These are phyloP conservation scores for Croton laevigatus DNA, from an alignment of 441 rosid species.

Conservation along the genomic window DNA sequence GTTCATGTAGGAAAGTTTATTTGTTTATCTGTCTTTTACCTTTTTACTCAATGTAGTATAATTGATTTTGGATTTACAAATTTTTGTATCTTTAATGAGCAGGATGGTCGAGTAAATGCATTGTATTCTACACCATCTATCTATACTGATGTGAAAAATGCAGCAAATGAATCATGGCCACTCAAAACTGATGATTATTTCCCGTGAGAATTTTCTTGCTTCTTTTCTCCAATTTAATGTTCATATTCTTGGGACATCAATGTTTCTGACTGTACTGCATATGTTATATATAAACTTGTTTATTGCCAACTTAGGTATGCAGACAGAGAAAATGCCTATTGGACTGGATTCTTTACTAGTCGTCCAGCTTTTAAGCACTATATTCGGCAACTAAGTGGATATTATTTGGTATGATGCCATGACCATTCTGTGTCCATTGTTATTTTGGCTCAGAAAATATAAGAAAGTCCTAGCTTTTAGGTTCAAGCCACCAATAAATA, in stretches of 20 bases:
- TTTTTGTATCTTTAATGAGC: slow-evolving; percentile 17
- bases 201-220: slow-evolving; percentile 53
- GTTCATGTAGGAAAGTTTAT: neutral
- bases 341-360: slow-evolving; percentile 93
- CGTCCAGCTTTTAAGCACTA: slow-evolving; percentile 80
- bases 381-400: slow-evolving; percentile 78
- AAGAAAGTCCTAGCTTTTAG: neutral
- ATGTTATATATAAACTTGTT: neutral
- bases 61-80: neutral
- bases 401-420: slow-evolving; percentile 70
- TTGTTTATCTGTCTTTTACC: neutral
- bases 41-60: neutral
- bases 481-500: neutral
- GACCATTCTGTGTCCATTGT: slow-evolving; percentile 9
- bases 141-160: slow-evolving; percentile 71
- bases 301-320: slow-evolving; percentile 56
- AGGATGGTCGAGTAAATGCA: slow-evolving; percentile 85
- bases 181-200: slow-evolving; percentile 77
- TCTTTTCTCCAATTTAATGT: slow-evolving; percentile 1
- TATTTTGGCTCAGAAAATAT: slow-evolving; percentile 4
- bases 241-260: neutral
- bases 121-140: slow-evolving; percentile 92
- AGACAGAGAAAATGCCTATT: slow-evolving; percentile 56
- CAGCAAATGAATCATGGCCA: slow-evolving; percentile 68
- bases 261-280: neutral